phyloP scores from a whole-genome alignment of 768 basidiomycete species.

The Hygrophorus pudorinus region DNA sequence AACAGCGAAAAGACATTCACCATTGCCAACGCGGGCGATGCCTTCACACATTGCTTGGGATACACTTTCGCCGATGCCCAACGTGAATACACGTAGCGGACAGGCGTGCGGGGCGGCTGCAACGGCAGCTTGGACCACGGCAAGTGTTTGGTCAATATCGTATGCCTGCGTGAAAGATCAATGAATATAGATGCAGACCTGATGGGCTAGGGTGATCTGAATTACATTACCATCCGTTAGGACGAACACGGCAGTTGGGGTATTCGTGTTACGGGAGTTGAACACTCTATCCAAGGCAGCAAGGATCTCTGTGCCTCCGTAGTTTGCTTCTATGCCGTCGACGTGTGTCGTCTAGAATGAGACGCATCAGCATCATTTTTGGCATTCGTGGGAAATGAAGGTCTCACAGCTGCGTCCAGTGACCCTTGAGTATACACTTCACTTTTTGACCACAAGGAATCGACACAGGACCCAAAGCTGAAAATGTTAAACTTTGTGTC shows the following conservation, averaged over 20 bases:
- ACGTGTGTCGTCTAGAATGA: conserved; percentile 28
- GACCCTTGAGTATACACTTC: conserved; percentile 20
- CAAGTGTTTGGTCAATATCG: conserved; percentile 14
- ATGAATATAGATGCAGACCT: not conserved
- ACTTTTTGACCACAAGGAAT: conserved; percentile 27
- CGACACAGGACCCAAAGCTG: conserved; percentile 31
- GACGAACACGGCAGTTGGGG: conserved; percentile 42
- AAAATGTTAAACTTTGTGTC: conserved; percentile 47
- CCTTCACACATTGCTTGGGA: conserved; percentile 43
- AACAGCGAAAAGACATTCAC: conserved; percentile 36
- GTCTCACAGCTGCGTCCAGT: conserved; percentile 29
- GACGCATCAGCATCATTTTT: not conserved
- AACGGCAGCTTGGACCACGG: conserved; percentile 23
- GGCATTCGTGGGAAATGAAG: not conserved
- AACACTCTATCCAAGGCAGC: conserved; percentile 31
- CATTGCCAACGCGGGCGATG: conserved; percentile 46
- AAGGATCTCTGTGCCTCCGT: conserved; percentile 43
- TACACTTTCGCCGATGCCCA: conserved; percentile 44
- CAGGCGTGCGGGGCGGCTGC: conserved; percentile 14
- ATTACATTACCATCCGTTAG: conserved; percentile 48
- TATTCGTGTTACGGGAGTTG: conserved; percentile 18
- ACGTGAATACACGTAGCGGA: conserved; percentile 40
- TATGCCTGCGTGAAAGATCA: conserved; percentile 9
- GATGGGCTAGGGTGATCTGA: not conserved
- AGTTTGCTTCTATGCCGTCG: conserved; percentile 28